These are phyloP conservation scores for Pleurotus giganteus DNA, from an alignment of 768 basidiomycete genomes.

Conservation along the genomic window DNA sequence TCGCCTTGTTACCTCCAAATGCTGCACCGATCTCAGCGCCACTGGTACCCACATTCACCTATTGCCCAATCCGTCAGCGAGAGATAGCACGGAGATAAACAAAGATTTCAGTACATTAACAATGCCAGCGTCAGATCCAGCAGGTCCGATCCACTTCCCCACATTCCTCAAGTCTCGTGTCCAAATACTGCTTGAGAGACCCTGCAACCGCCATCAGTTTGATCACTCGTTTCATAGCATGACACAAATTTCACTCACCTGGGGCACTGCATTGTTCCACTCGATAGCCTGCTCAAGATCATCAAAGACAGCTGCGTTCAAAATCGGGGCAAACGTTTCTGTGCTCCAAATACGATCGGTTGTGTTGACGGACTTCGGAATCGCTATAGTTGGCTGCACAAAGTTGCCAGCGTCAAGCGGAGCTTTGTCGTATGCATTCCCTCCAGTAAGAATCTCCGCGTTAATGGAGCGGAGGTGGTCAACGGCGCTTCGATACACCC, in stretches of 20 bases:
- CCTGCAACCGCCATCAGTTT: constrained; percentile 36
- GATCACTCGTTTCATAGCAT: constrained; percentile 9
- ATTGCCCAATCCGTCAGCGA: constrained; percentile 11
- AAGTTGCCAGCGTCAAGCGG: constrained; percentile 75
- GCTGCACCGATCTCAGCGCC: constrained; percentile 72
- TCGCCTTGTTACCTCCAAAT: constrained; percentile 92
- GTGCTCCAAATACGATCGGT: constrained; percentile 66
- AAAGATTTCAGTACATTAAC: constrained; percentile 65
- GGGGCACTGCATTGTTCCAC: constrained; percentile 89
- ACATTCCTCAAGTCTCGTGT: constrained; percentile 80
- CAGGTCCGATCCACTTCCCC: constrained; percentile 90
- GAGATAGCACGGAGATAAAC: constrained; percentile 12
- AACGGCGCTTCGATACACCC: constrained; percentile 61
- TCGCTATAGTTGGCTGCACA: constrained; percentile 83
- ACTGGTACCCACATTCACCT: constrained; percentile 61
- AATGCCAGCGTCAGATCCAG: constrained; percentile 88
- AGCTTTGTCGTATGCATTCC: constrained; percentile 47
- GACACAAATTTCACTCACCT: constrained; percentile 36
- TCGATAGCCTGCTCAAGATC: constrained; percentile 81
- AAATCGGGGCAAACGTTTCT: constrained; percentile 87
- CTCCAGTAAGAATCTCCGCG: constrained; percentile 79
- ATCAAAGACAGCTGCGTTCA: constrained; percentile 85
- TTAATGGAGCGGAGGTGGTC: constrained; percentile 58
- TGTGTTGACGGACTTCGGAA: constrained; percentile 57
- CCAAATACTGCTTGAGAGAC: constrained; percentile 91